Evolutionary conservation across 2,329 filamentous ascomycete genomes (phyloP), one percentile per base, ranked within the genome.

Genomic region (Botrytis sinoallii): DNA sequence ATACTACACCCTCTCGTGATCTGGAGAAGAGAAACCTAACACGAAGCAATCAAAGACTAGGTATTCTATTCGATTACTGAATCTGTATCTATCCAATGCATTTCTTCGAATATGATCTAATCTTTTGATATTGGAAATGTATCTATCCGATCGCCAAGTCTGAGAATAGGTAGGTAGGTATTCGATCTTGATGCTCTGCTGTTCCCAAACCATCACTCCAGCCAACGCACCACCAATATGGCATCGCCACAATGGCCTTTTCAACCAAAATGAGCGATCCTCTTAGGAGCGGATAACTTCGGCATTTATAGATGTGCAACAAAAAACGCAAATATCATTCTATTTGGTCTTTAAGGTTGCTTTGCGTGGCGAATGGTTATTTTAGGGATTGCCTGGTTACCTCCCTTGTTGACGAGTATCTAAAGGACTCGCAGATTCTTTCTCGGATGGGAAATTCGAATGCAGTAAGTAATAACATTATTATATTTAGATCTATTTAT

Each of bases 261-360:
- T 40, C 44, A 5, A 55, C 25, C 52, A 40, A n/a, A n/a, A 40
- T 4, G 25, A 55, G 48, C 52, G 22, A 12, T 40, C n/a, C 35
- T 40, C 32, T 14, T 38, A 67, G 46, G 32, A 55, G 35, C 65
- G 65, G 65, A 68, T 57, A 68, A 68, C 65, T 68, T 68, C 46
- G 65, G 46, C 65, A 68, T 68, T 68, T 55, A 25, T 25, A 55
- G 65, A 68, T 0, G 16, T 68, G 65, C 65, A 68, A 68, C 65
- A 68, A 68, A 55, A 22, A 40, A 42, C 4, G 46, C 22, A 67
- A 60, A 6, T 20, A 9, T 60, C 4, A 25, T 22, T 60, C 32
- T 35, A 12, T 60, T 60, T 60, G 29, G 18, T 35, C 4, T 10
- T 60, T 22, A 22, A 60, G 32, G 32, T 35, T 35, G 32, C 32